phyloP scores from a whole-genome alignment of 805 yeast species.

The Cyberlindnera veronae region DNA sequence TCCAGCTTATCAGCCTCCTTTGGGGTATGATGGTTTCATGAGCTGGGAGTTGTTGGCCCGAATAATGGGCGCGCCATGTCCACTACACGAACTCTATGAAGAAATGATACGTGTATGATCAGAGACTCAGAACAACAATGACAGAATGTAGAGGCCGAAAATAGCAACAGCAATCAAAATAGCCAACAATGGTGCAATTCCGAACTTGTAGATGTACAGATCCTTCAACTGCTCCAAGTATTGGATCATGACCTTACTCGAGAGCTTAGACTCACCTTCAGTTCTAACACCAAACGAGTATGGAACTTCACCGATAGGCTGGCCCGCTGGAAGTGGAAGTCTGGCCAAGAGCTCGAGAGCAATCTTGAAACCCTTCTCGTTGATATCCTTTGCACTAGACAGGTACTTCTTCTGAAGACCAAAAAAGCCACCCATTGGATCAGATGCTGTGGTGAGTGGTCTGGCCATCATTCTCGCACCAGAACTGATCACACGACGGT shows the following conservation, averaged over 20 bases:
- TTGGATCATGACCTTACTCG: constrained; percentile 46
- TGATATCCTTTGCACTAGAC: constrained; percentile 31
- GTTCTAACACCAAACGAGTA: constrained; percentile 52
- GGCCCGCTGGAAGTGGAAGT: constrained; percentile 37
- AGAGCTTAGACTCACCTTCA: constrained; percentile 49
- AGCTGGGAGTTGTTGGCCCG: too few relatives aligned
- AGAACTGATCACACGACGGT: constrained; percentile 45
- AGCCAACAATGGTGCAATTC: constrained; percentile 35
- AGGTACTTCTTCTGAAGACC: constrained; percentile 46
- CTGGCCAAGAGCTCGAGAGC: constrained; percentile 47
- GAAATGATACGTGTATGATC: too few relatives aligned
- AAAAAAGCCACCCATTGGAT: constrained; percentile 52
- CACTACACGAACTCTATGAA: too few relatives aligned
- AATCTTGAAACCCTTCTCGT: constrained; percentile 47
- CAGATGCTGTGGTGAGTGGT: constrained; percentile 49
- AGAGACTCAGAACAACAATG: constrained; percentile 17
- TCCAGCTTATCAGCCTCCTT: too few relatives aligned
- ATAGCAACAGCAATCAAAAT: constrained; percentile 31
- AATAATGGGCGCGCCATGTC: too few relatives aligned
- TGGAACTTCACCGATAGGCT: constrained; percentile 43
- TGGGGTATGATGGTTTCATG: too few relatives aligned
- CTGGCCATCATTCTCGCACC: constrained; percentile 48
- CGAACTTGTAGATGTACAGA: constrained; percentile 43
- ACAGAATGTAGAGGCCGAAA: constrained; percentile 29
- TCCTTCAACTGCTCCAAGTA: constrained; percentile 45